A percentile compares a stretch with the other conserved stretches of the same genome.
Evolutionary conservation across 192 early-diverging fungal species (phyloP).

Genomic region (Coemansia sp.): DNA sequence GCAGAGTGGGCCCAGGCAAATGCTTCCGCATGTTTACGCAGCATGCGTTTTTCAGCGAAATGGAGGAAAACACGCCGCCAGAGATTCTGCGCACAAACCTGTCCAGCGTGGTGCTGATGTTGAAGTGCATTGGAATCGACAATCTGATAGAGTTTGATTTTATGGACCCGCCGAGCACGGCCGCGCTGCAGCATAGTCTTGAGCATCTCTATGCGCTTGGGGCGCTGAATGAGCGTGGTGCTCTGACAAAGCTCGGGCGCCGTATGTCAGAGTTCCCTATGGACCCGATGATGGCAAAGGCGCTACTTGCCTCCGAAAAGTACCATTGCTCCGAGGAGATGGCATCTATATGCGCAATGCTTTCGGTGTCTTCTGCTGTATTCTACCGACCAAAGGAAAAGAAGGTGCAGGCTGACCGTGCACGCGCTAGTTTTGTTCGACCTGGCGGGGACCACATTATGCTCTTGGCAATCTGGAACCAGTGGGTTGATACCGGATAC

Average conservation of each 20-base stretch:
- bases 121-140: conserved; percentile 97
- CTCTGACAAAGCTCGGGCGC: conserved; percentile 93
- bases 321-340: conserved; percentile 92
- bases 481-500: conserved; percentile 86
- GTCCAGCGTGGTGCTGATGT: conserved; percentile 81
- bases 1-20: conserved; percentile 94
- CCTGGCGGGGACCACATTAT: conserved; percentile 96
- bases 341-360: conserved; percentile 92
- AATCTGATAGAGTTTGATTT: conserved; percentile 97
- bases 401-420: conserved; percentile 90
- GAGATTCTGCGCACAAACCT: conserved; percentile 98
- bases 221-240: conserved; percentile 87
- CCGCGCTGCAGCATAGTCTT: conserved; percentile 89
- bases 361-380: conserved; percentile 78
- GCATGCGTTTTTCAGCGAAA: conserved; percentile 88
- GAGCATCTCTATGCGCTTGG: conserved; percentile 91
- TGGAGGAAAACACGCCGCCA: conserved; percentile 92
- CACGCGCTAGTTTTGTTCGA: conserved; percentile 82
- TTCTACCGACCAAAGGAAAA: conserved; percentile 92
- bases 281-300: conserved; percentile 94
- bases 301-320: conserved; percentile 88
- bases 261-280: conserved; percentile 98
- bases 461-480: conserved; percentile 91
- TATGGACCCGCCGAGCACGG: conserved; percentile 95
- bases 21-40: conserved; percentile 96